Percentiles rank a stretch among this genome's conserved stretches.
phyloP scores from a whole-genome alignment of 208 protist species.

The Trichomonas tenax region DNA sequence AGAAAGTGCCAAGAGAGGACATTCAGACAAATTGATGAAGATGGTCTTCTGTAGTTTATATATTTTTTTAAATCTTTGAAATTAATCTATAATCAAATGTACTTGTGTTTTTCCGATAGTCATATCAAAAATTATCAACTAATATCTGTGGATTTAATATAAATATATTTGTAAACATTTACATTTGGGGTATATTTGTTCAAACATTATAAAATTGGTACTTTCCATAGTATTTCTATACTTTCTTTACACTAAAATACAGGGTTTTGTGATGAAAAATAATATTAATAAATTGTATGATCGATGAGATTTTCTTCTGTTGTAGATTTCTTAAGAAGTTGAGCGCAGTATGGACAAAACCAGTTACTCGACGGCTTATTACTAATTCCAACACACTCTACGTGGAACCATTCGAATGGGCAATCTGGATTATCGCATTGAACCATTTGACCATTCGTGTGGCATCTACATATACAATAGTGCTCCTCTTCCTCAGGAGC shows the following conservation, averaged over 20 bases:
- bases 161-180: too few relatives aligned
- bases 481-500: background rate
- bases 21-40: background rate
- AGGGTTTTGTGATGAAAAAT: too few relatives aligned
- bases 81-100: too few relatives aligned
- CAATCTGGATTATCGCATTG: background rate
- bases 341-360: background rate
- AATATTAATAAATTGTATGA: too few relatives aligned
- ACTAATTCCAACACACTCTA: background rate
- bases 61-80: background rate
- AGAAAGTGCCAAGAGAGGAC: background rate
- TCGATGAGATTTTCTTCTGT: background rate
- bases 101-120: too few relatives aligned
- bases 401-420: constrained; percentile 6
- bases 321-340: background rate
- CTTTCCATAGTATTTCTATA: too few relatives aligned
- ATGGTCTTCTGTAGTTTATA: background rate
- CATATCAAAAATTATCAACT: too few relatives aligned
- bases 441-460: background rate
- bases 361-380: background rate
- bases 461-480: background rate
- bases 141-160: too few relatives aligned
- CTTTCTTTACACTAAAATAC: too few relatives aligned
- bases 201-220: too few relatives aligned
- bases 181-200: too few relatives aligned